Percentiles rank a stretch among this genome's conserved stretches.
phyloP scores from a whole-genome alignment of 2,329 filamentous ascomycete genomes.

The Botrytis fabae region DNA sequence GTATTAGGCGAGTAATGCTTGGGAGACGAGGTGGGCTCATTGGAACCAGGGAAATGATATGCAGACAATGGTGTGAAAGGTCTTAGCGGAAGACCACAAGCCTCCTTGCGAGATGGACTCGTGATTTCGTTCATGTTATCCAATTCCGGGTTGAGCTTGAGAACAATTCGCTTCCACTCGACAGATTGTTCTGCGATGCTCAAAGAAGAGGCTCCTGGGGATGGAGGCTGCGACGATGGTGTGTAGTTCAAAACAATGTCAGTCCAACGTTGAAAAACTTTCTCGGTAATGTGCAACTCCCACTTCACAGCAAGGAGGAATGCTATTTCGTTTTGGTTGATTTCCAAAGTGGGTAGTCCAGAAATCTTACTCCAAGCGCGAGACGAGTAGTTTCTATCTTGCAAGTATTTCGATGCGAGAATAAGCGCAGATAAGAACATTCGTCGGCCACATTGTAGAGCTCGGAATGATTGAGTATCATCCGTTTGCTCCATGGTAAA shows the following conservation, averaged over 20 bases:
- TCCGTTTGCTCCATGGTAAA: conserved; percentile 83
- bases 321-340: conserved; percentile 94
- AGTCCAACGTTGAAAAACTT: conserved; percentile 88
- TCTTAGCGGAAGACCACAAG: conserved; percentile 29
- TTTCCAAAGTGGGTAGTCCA: conserved; percentile 87
- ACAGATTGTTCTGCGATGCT: conserved; percentile 35
- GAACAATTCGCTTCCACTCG: conserved; percentile 60
- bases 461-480: conserved; percentile 70
- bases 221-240: conserved; percentile 51
- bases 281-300: conserved; percentile 90
- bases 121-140: conserved; percentile 57
- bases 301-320: conserved; percentile 90
- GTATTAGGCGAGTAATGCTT: conserved; percentile 47
- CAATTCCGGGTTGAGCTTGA: conserved; percentile 56
- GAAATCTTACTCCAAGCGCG: conserved; percentile 99
- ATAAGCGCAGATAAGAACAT: conserved; percentile 97
- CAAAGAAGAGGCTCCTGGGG: conserved; percentile 46
- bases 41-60: conserved; percentile 43
- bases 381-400: conserved; percentile 96
- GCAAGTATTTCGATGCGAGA: conserved; percentile 94
- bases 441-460: conserved; percentile 90
- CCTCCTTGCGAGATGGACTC: conserved; percentile 32
- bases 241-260: conserved; percentile 87
- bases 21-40: conserved; percentile 47
- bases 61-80: conserved; percentile 48